Evolutionary conservation across 352 stramenopile genomes (phyloP).

Genomic region (Phytophthora agathidicida): DNA sequence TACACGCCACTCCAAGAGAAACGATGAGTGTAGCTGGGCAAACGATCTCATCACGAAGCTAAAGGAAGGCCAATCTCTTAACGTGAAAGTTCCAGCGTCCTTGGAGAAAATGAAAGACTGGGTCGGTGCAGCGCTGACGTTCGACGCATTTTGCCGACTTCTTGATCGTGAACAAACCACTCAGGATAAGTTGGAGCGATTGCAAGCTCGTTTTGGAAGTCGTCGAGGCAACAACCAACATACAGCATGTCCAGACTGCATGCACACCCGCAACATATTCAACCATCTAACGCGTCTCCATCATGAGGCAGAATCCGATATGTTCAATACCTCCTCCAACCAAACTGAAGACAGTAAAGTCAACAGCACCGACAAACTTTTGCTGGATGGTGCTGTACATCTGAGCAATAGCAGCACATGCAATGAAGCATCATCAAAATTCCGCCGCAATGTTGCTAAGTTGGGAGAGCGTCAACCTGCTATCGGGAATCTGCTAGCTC

Average conservation of each 20-base stretch:
- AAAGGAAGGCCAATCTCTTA: not conserved
- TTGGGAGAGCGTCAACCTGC: slow-evolving; percentile 38
- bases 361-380: not conserved
- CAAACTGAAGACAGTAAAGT: slow-evolving; percentile 14
- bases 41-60: slow-evolving; percentile 4
- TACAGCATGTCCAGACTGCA: not conserved
- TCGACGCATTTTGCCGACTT: slow-evolving; percentile 35
- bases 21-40: slow-evolving; percentile 40
- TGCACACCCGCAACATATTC: slow-evolving; percentile 4
- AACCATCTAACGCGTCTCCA: slow-evolving; percentile 15
- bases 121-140: slow-evolving; percentile 31
- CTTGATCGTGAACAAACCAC: slow-evolving; percentile 31
- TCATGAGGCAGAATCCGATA: too few relatives aligned
- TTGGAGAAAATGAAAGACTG: slow-evolving; percentile 32
- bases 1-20: slow-evolving; percentile 28
- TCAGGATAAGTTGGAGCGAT: slow-evolving; percentile 34
- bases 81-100: slow-evolving; percentile 19
- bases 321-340: too few relatives aligned
- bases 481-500: slow-evolving; percentile 38
- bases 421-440: not conserved
- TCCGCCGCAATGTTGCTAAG: slow-evolving; percentile 30
- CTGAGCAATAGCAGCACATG: slow-evolving; percentile 1
- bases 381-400: slow-evolving; percentile 17
- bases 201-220: slow-evolving; percentile 28
- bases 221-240: slow-evolving; percentile 7